Base-by-base conservation (phyloP, 2,329 filamentous ascomycete species). In the Colletotrichum viniferum region DNA sequence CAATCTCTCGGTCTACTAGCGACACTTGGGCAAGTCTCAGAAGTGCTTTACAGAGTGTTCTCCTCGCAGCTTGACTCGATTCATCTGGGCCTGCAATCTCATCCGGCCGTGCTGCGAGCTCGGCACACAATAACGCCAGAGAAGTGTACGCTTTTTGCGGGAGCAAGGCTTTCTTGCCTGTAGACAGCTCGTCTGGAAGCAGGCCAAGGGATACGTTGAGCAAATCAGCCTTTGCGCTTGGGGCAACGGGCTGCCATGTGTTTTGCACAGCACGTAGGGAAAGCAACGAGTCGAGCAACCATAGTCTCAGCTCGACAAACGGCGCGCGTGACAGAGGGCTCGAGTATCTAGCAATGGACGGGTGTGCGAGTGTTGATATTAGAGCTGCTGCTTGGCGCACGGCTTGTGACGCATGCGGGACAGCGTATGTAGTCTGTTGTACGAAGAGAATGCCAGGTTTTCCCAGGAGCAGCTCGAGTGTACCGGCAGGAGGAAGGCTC, bases 231-330 rank as follows among this genome's bases (percentile, higher is more conserved):
- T 55, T 60, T 26, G 55, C 26, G 34, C 24, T 62, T 43, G 76
- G 79, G 65, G 60, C 71, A 26, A 78, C 48, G 52, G 79, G 69
- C 48, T 83, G 82, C 82, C 87, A 85, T 76, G 81, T 81, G 34
- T 82, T 84, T 73, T 87, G 85, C 13, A 84, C 79, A 24, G 83
- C 79, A 65, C 86, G 83, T 34, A 90, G 80, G 56, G 86, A 83
- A 43, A 87, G 82, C 77, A 87, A 81, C 8, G 84, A 84, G 78
- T 91, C 90, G 73, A 90, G 81, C 14, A 91, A 80, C 89, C 88
- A 90, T 14, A 86, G 84, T 1, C 84, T 80, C 73, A 84, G 83
- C 76, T 87, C 87, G 21, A 81, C 82, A 65, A 86, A 85, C 72
- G 81, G 81, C 18, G 82, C 80, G 13, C 80, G 78, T 34, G 79